Evolutionary conservation across 179 eudicot genomes (phyloP).

Genomic region (Vitellaria paradoxa): DNA sequence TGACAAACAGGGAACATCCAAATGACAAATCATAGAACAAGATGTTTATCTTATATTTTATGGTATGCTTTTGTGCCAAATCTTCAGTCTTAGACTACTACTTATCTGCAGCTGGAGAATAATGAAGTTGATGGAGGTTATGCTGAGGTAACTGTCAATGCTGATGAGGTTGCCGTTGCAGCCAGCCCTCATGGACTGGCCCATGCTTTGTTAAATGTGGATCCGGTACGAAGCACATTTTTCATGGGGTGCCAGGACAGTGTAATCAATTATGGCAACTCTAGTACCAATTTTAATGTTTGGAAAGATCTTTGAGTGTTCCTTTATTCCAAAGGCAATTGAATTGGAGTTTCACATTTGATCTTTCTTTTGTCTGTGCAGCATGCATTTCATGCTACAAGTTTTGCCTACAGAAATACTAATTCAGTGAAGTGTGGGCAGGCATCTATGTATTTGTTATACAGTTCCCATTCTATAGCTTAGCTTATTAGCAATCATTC

Average conservation of each 20-base stretch:
- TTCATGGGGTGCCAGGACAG: slow-evolving; percentile 89
- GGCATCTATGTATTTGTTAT: not conserved
- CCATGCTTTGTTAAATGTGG: slow-evolving; percentile 78
- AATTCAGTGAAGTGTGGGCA: not conserved
- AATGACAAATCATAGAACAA: not conserved
- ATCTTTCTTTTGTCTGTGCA: not conserved
- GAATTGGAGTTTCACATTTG: not conserved
- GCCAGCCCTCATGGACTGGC: slow-evolving; percentile 77
- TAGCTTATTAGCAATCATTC: not conserved
- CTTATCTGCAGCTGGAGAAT: slow-evolving; percentile 66
- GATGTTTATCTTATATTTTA: not conserved
- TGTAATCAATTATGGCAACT: slow-evolving; percentile 44
- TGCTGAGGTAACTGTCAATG: slow-evolving; percentile 61
- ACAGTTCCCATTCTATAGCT: not conserved
- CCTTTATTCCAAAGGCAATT: not conserved
- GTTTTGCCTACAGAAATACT: not conserved
- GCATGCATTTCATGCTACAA: not conserved
- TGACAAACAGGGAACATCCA: not conserved
- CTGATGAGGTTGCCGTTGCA: slow-evolving; percentile 79
- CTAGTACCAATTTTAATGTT: slow-evolving; percentile 59
- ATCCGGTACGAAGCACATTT: slow-evolving; percentile 56
- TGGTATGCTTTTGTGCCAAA: not conserved
- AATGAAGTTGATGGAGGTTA: slow-evolving; percentile 48
- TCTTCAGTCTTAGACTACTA: not conserved
- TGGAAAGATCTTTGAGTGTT: slow-evolving; percentile 72